phyloP scores from a whole-genome alignment of 257 asterid species.

The Cinchona pubescens region DNA sequence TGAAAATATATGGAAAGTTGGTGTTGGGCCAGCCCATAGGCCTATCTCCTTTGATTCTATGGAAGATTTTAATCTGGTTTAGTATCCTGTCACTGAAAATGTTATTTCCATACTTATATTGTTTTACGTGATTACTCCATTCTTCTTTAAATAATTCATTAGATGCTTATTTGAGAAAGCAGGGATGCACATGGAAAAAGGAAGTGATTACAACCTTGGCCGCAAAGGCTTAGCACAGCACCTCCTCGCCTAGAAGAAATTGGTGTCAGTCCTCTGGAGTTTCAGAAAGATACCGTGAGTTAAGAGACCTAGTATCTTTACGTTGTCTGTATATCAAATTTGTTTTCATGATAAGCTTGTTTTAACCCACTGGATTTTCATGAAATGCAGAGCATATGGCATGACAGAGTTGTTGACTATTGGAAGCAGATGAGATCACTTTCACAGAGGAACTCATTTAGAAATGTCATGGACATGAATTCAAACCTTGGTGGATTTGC shows the following conservation, averaged over 20 bases:
- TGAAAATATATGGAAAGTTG: too few species aligned
- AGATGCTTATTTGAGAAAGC: constrained; percentile 13
- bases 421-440: constrained; percentile 86
- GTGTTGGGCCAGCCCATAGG: not conserved
- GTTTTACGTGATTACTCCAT: not conserved
- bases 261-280: constrained; percentile 49
- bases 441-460: constrained; percentile 48
- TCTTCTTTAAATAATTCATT: not conserved
- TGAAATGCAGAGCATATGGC: constrained; percentile 69
- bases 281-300: constrained; percentile 69
- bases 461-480: constrained; percentile 97
- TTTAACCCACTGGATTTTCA: constrained; percentile 4
- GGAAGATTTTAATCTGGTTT: not conserved
- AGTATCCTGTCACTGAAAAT: not conserved
- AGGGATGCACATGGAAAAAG: constrained; percentile 77
- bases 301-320: not conserved
- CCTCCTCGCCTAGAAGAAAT: constrained; percentile 80
- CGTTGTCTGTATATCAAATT: not conserved
- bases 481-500: constrained; percentile 92
- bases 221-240: constrained; percentile 64
- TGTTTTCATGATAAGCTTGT: not conserved
- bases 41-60: not conserved
- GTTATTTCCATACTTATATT: not conserved
- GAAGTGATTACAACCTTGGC: constrained; percentile 86
- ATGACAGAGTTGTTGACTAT: constrained; percentile 63